Evolutionary conservation across 345 rosid species (phyloP).

Genomic region (Populus simonii): DNA sequence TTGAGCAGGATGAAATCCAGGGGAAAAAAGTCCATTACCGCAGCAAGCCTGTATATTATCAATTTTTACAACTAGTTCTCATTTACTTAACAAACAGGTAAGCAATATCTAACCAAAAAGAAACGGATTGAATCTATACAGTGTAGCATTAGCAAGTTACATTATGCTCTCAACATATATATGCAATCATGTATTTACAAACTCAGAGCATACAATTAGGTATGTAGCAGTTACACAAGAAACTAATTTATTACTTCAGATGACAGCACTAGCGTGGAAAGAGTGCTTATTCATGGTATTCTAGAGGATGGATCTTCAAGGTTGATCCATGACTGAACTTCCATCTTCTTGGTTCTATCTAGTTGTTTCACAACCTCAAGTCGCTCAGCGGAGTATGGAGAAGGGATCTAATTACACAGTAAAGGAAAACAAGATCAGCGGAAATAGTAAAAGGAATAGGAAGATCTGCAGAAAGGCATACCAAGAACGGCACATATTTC

Average conservation of each 20-base stretch:
- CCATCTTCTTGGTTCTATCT: conserved; percentile 52
- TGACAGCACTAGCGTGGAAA: not conserved
- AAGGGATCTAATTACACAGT: conserved; percentile 48
- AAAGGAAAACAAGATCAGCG: conserved; percentile 13
- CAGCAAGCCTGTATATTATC: not conserved
- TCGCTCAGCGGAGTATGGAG: conserved; percentile 54
- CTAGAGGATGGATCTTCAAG: conserved; percentile 6
- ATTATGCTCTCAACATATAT: not conserved
- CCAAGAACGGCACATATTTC: conserved; percentile 55
- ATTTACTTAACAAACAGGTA: too few relatives aligned
- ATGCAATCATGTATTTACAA: conserved; percentile 14
- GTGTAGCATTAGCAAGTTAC: not conserved
- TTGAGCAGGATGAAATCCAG: too few relatives aligned
- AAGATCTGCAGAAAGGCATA: conserved; percentile 14
- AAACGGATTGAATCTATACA: not conserved
- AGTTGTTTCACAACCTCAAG: conserved; percentile 56
- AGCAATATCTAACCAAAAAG: not conserved
- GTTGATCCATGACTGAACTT: conserved; percentile 40
- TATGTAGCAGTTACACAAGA: too few relatives aligned
- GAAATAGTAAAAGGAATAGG: not conserved
- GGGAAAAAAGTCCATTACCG: too few relatives aligned
- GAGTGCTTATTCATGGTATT: not conserved
- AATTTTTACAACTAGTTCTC: not conserved
- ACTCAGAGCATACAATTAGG: not conserved
- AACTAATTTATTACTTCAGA: not conserved